Evolutionary conservation across 2,329 filamentous ascomycete species (phyloP).

Genomic region (Colletotrichum aenigma): DNA sequence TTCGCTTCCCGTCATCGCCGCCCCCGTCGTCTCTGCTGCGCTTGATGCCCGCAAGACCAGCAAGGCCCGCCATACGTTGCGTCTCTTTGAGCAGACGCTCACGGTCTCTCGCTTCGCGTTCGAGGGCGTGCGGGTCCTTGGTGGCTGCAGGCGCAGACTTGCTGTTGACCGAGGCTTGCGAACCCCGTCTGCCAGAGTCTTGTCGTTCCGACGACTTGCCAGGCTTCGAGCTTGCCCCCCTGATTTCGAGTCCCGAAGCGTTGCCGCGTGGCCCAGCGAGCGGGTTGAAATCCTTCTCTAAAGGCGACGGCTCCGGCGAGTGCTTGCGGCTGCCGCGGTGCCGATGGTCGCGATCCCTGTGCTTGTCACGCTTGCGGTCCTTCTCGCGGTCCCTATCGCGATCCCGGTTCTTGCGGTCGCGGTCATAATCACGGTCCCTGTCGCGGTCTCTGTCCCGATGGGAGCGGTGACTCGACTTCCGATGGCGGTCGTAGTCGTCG

Average conservation of each 20-base stretch:
- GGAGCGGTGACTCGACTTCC: constrained; percentile 44
- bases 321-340: constrained; percentile 38
- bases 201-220: constrained; percentile 23
- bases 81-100: constrained; percentile 72
- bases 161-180: constrained; percentile 34
- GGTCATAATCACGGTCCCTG: constrained; percentile 36
- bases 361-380: constrained; percentile 41
- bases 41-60: constrained; percentile 52
- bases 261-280: constrained; percentile 41
- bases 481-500: constrained; percentile 48
- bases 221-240: constrained; percentile 31
- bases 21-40: constrained; percentile 51
- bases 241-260: constrained; percentile 39
- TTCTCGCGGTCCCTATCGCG: constrained; percentile 29
- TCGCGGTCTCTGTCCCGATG: constrained; percentile 48
- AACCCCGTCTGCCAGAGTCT: constrained; percentile 37
- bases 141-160: constrained; percentile 22
- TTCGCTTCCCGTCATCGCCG: constrained; percentile 33
- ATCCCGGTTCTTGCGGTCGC: constrained; percentile 43
- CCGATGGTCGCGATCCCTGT: constrained; percentile 41
- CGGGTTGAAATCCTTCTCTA: constrained; percentile 45
- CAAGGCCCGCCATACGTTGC: constrained; percentile 64
- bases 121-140: constrained; percentile 69
- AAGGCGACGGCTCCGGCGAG: constrained; percentile 30
- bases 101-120: constrained; percentile 69